Evolutionary conservation across 495 filamentous ascomycete genomes (phyloP).

Genomic region (Tuber magnatum): DNA sequence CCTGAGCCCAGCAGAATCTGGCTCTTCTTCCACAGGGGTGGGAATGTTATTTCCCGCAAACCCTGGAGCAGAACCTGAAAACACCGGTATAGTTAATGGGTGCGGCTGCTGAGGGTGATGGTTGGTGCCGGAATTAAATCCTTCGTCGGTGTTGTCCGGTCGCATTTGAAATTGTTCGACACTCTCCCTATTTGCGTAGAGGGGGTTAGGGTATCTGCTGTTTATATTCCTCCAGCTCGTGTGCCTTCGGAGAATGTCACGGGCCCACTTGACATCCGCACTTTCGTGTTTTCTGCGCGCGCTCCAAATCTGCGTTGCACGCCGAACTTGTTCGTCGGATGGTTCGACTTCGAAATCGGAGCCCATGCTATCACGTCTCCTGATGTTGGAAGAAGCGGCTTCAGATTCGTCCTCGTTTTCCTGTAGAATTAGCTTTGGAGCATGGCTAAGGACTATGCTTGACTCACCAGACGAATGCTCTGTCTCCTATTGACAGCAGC

Average conservation of each 20-base stretch:
- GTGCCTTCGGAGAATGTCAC: slow-evolving; percentile 16
- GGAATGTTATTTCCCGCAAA: slow-evolving; percentile 18
- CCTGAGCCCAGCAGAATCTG: slow-evolving; percentile 7
- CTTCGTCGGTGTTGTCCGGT: slow-evolving; percentile 9
- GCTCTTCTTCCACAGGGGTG: slow-evolving; percentile 28
- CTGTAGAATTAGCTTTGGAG: slow-evolving; percentile 8
- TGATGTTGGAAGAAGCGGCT: slow-evolving; percentile 16
- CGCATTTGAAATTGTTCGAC: slow-evolving; percentile 17
- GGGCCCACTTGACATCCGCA: slow-evolving; percentile 27
- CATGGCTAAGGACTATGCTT: not conserved
- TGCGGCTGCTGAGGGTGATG: slow-evolving; percentile 5
- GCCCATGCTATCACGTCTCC: slow-evolving; percentile 21
- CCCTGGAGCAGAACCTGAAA: slow-evolving; percentile 11
- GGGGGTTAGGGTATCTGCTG: slow-evolving; percentile 20
- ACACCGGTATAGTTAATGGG: not conserved
- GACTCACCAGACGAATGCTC: not conserved
- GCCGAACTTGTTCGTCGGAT: slow-evolving; percentile 25
- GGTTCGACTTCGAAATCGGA: slow-evolving; percentile 30
- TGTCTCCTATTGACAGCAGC: not conserved
- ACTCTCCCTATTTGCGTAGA: slow-evolving; percentile 2
- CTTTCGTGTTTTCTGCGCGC: slow-evolving; percentile 10
- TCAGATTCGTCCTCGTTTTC: slow-evolving; percentile 24
- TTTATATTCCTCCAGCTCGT: slow-evolving; percentile 19
- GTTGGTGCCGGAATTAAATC: not conserved
- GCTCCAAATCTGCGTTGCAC: slow-evolving; percentile 16